Base-by-base conservation (phyloP, 345 rosid species). In the Sisymbrium altissimum region DNA sequence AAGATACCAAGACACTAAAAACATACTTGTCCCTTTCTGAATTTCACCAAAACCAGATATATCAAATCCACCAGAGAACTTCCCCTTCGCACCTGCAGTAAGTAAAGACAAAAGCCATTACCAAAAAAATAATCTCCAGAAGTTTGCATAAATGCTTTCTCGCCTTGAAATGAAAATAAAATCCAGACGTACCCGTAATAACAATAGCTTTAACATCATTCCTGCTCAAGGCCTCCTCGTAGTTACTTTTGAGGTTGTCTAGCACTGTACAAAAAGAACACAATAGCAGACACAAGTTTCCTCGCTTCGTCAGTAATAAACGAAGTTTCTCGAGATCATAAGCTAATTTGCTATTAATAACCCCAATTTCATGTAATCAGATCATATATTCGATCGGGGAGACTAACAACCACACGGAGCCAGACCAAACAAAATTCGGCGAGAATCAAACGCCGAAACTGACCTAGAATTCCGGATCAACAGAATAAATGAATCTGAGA, bases 1-100 rank as follows among this genome's bases (percentile, higher is more conserved):
- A 19, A 58, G 68, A 64, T 48, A 3, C 23, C 11, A 64, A 39
- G 30, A 19, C 9, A 57, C 1, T 11, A 45, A n/a, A 32, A 53
- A 75, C 78, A 72, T 79, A 88, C 99, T 76, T 4, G 79, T 81
- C 74, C 90, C 96, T 39, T 70, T 61, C 76, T 83, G 93, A 48
- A 92, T n/a, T 64, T 80, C 86, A 49, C 87, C 87, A 55, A 96
- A 96, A 43, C 85, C 83, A 25, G 90, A 39, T 48, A 96, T 90
- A 76, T 92, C 99, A 84, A 90, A 92, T 48, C 99, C 99, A 71
- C 98, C 98, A 71, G 97, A 92, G 79, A 96, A 96, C 79, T 81
- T 96, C 46, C 95, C 98, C 32, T 86, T 92, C 17, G 87, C 89
- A 66, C 98, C 99, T 92, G 86, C 55, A 66, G 55, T 78, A 41